Conservation (phyloP, 2,329 filamentous ascomycete species). For the Diplodia seriata region DNA sequence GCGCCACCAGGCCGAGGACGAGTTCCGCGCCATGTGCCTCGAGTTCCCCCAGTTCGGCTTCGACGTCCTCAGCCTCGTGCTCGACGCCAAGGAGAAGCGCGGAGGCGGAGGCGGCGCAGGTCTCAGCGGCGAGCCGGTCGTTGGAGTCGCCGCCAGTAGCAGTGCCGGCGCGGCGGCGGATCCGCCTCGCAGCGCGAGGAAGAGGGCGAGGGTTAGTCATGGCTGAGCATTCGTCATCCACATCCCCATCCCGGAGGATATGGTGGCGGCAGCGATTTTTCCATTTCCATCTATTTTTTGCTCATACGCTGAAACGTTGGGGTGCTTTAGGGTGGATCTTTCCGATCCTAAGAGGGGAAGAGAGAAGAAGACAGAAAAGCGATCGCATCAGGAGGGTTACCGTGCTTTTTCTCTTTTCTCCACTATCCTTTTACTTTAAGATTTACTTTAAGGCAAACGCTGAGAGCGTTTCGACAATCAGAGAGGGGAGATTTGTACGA, state of each 20-base stretch:
- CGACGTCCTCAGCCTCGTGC: slow-evolving; percentile 78
- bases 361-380: background rate
- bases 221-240: slow-evolving; percentile 19
- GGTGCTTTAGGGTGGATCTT: background rate
- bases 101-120: background rate
- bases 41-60: slow-evolving; percentile 92
- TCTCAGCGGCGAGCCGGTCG: background rate
- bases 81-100: slow-evolving; percentile 59
- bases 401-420: background rate
- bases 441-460: background rate
- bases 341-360: background rate
- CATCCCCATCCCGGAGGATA: background rate
- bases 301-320: background rate
- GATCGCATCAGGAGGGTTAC: background rate
- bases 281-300: too few relatives aligned
- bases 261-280: background rate
- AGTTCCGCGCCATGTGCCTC: slow-evolving; percentile 84
- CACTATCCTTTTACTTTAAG: background rate
- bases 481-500: background rate
- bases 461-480: background rate
- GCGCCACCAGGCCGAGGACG: slow-evolving; percentile 82
- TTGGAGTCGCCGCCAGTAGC: slow-evolving; percentile 33
- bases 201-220: slow-evolving; percentile 46
- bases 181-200: slow-evolving; percentile 46
- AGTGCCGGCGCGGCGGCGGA: slow-evolving; percentile 25